Evolutionary conservation across 768 basidiomycete genomes (phyloP), one percentile per base, ranked within the genome.

Genomic region (Kwoniella europaea): DNA sequence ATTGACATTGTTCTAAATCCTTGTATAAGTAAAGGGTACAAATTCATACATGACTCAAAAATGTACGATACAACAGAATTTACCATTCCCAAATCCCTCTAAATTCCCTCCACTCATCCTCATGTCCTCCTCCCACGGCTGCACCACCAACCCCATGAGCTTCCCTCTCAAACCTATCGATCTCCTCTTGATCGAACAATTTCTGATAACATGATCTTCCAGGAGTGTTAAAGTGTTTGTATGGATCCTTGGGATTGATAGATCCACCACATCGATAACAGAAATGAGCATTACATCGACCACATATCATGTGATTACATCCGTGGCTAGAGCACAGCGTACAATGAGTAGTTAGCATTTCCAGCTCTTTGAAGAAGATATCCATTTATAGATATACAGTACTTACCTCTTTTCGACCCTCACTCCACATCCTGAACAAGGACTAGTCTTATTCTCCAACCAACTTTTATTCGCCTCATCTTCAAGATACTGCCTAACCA

Each of bases 231-330:
- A 76, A 83, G 67, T 83, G 82, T 22, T 70, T 71, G 63, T 83
- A 83, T 7, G 82, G 82, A 56, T 83, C 82, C 43, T 70, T 65
- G 4, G 80, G 74, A n/a, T 70, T 59, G 43, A 77, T 74, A 24
- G 72, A 65, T 9, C 65, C 46, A 13, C 73, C 73, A 57, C 79
- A 79, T 50, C 79, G 62, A 66, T 75, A 81, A 57, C 77, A 80
- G 71, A 79, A 77, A 65, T 77, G 74, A 35, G 75, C 71, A 46
- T 62, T 58, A 65, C 78, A 82, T 43, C 80, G 42, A 41, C 74
- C 73, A 55, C 53, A 69, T 85, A 90, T 71, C 85, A 93, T 93
- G 84, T 96, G 94, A 82, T 95, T 95, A 84, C 94, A 95, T 1
- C 93, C 93, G 63, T 65, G 64, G 43, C 73, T 71, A 15, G 16